phyloP scores from a whole-genome alignment of 2,329 filamentous ascomycete genomes.

The Aspergillus pseudonomiae region DNA sequence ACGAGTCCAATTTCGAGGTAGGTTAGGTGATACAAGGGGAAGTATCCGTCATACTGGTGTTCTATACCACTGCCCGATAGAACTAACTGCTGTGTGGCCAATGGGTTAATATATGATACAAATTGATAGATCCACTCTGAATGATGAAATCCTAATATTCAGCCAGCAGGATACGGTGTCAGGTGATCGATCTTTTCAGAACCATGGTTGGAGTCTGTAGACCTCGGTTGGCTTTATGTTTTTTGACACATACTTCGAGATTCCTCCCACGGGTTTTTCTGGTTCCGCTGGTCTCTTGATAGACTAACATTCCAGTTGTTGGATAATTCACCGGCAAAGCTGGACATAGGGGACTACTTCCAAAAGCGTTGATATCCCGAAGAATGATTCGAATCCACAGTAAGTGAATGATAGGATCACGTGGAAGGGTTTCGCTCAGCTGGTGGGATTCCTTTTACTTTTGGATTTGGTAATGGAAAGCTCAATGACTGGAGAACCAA shows the following conservation, averaged over 20 bases:
- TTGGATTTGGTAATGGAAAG: not conserved
- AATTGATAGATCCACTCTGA: not conserved
- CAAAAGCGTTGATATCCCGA: not conserved
- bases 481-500: not conserved
- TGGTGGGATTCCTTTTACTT: not conserved
- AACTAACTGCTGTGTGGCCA: not conserved
- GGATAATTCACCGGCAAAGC: not conserved
- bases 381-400: not conserved
- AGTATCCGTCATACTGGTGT: not conserved
- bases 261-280: not conserved
- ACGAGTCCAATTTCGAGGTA: not conserved
- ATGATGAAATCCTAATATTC: not conserved
- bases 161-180: too few relatives aligned
- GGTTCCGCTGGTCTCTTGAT: not conserved
- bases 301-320: not conserved
- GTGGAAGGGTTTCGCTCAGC: not conserved
- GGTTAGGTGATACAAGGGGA: not conserved
- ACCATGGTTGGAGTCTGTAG: not conserved
- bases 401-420: not conserved
- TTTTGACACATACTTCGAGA: not conserved
- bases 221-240: not conserved
- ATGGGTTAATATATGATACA: not conserved
- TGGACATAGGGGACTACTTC: not conserved
- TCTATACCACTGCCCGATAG: not conserved
- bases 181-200: not conserved